Percentiles rank a stretch among this genome's conserved stretches.
Conservation (phyloP, 495 filamentous ascomycete genomes). For the Penicillium coffeae region DNA sequence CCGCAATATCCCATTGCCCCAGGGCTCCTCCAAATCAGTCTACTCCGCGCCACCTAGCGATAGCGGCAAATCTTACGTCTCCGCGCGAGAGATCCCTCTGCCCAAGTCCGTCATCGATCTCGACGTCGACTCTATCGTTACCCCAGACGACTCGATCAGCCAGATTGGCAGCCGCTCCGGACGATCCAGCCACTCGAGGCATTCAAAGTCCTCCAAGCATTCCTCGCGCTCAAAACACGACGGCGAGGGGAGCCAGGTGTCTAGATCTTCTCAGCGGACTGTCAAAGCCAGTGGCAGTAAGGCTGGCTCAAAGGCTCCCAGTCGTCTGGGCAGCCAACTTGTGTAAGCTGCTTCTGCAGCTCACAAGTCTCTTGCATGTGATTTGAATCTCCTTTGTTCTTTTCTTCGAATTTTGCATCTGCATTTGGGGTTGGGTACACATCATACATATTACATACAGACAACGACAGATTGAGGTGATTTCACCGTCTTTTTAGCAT, state of each 20-base stretch:
- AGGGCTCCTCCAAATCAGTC: constrained; percentile 14
- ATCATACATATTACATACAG: not conserved
- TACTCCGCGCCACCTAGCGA: constrained; percentile 13
- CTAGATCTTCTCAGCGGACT: constrained; percentile 35
- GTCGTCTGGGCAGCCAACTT: constrained; percentile 18
- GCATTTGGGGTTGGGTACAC: not conserved
- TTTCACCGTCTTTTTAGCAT: not conserved
- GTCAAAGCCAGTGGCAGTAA: constrained; percentile 32
- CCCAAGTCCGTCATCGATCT: constrained; percentile 44
- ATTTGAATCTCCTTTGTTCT: constrained; percentile 4
- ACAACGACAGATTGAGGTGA: not conserved
- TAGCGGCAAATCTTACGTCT: constrained; percentile 23
- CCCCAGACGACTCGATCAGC: constrained; percentile 38
- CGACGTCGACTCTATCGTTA: constrained; percentile 33
- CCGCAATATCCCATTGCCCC: constrained; percentile 29
- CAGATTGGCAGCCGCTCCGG: constrained; percentile 28
- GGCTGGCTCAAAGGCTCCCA: constrained; percentile 25
- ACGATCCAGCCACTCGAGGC: constrained; percentile 24
- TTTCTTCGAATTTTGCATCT: constrained; percentile 4
- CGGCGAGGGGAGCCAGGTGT: constrained; percentile 58
- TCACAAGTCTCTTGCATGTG: not conserved
- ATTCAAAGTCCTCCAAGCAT: constrained; percentile 28
- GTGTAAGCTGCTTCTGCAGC: not conserved
- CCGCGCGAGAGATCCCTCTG: constrained; percentile 40
- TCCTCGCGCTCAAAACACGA: constrained; percentile 30